A percentile compares a stretch with the other conserved stretches of the same genome.
phyloP scores from a whole-genome alignment of 164 flowering plant genomes.

The Protea cynaroides region DNA sequence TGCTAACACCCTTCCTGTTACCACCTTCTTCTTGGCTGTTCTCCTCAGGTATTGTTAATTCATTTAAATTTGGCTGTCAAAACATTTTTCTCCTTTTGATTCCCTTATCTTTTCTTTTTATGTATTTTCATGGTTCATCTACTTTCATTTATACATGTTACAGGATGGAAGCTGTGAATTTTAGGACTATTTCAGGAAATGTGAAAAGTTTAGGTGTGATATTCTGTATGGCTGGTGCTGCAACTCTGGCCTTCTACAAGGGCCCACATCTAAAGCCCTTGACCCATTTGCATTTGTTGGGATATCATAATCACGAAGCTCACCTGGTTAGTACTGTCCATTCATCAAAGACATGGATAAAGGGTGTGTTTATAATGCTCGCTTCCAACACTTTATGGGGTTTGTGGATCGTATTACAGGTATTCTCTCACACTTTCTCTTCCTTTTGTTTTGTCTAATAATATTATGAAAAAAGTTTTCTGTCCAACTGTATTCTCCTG shows the following conservation, averaged over 20 bases:
- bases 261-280: constrained; percentile 45
- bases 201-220: constrained; percentile 57
- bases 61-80: too few relatives aligned
- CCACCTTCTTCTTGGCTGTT: constrained; percentile 57
- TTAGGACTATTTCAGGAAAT: constrained; percentile 41
- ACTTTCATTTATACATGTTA: too few relatives aligned
- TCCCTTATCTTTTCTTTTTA: too few relatives aligned
- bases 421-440: constrained; percentile 9
- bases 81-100: too few relatives aligned
- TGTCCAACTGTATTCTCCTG: too few relatives aligned
- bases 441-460: not conserved
- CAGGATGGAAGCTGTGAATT: constrained; percentile 60
- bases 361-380: constrained; percentile 63
- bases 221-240: constrained; percentile 49
- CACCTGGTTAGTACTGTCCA: constrained; percentile 1
- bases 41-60: constrained; percentile 42
- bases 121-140: too few relatives aligned
- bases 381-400: constrained; percentile 43
- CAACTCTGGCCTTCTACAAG: constrained; percentile 51
- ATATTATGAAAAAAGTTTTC: too few relatives aligned
- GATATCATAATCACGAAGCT: constrained; percentile 6
- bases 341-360: constrained; percentile 45
- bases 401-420: constrained; percentile 75
- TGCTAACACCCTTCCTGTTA: constrained; percentile 54
- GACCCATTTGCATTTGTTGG: constrained; percentile 22